A percentile compares a stretch with the other conserved stretches of the same genome.
Conservation (phyloP, 2,329 filamentous ascomycete species). For the Alternaria sp. region DNA sequence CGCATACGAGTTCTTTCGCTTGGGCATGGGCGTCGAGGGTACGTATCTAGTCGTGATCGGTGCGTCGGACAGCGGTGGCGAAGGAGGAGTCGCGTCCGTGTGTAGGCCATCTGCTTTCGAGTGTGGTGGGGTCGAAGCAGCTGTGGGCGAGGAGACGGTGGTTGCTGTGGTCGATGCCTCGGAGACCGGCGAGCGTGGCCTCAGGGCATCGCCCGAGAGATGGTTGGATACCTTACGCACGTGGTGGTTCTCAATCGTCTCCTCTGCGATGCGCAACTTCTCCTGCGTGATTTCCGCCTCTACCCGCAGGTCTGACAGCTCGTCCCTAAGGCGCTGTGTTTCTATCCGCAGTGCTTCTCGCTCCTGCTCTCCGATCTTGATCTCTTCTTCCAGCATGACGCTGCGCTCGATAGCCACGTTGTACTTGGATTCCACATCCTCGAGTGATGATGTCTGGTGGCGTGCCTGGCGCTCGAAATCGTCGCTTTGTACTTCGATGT, state of each 20-base stretch:
- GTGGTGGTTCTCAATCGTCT: conserved; percentile 56
- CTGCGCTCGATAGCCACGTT: conserved; percentile 90
- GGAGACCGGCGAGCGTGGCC: conserved; percentile 72
- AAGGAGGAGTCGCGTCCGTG: conserved; percentile 83
- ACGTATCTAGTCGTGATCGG: conserved; percentile 62
- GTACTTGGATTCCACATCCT: conserved; percentile 97
- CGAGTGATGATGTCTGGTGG: conserved; percentile 92
- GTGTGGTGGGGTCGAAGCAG: conserved; percentile 82
- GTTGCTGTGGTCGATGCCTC: conserved; percentile 81
- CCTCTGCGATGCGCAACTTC: conserved; percentile 79
- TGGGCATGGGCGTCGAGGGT: conserved; percentile 49
- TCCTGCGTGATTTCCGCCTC: conserved; percentile 93
- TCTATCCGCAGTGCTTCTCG: conserved; percentile 89
- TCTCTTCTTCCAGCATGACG: conserved; percentile 94
- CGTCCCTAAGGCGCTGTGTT: conserved; percentile 85
- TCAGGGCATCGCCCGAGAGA: conserved; percentile 55
- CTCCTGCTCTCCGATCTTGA: conserved; percentile 89
- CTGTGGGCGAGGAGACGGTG: conserved; percentile 84
- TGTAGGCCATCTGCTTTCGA: conserved; percentile 67
- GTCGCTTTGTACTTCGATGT: conserved; percentile 98
- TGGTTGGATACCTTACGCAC: conserved; percentile 59
- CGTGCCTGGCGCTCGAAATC: conserved; percentile 96
- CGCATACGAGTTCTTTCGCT: conserved; percentile 54
- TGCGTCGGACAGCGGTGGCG: conserved; percentile 89
- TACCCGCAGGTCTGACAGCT: conserved; percentile 90